phyloP scores from a whole-genome alignment of 805 yeast genomes.

The Yarrowia osloensis region DNA sequence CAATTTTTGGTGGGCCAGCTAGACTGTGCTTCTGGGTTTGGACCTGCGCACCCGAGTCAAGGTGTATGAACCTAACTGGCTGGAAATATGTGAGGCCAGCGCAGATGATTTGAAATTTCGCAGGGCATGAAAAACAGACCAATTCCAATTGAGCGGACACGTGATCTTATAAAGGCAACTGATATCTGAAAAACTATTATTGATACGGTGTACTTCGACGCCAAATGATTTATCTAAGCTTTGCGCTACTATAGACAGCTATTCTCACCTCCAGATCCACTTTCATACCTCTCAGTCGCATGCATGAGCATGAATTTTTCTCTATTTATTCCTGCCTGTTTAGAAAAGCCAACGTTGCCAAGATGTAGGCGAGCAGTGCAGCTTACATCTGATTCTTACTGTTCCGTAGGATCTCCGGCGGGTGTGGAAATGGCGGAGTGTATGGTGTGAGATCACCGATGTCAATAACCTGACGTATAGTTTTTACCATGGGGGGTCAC shows the following conservation, averaged over 20 bases:
- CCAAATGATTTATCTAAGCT: too few relatives aligned
- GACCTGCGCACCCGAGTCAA: slow-evolving; percentile 26
- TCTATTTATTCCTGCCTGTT: neutral
- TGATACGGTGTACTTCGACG: too few relatives aligned
- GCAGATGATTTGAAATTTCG: neutral
- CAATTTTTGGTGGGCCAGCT: neutral
- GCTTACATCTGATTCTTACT: neutral
- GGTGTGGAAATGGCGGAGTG: neutral
- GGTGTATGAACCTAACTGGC: neutral
- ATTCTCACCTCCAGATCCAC: neutral
- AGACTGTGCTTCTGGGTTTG: slow-evolving; percentile 3
- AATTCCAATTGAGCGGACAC: neutral
- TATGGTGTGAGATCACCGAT: neutral
- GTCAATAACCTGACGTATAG: too few relatives aligned
- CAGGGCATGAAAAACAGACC: neutral
- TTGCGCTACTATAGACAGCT: too few relatives aligned
- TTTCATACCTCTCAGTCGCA: neutral
- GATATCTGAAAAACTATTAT: too few relatives aligned
- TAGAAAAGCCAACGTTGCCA: slow-evolving; percentile 13
- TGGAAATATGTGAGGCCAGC: neutral
- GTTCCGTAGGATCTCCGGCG: slow-evolving; percentile 20
- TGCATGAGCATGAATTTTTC: neutral
- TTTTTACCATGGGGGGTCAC: too few relatives aligned
- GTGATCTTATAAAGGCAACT: neutral
- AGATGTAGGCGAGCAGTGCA: slow-evolving; percentile 19